Conservation (phyloP, 495 filamentous ascomycete genomes). For the Immersiella caudata region DNA sequence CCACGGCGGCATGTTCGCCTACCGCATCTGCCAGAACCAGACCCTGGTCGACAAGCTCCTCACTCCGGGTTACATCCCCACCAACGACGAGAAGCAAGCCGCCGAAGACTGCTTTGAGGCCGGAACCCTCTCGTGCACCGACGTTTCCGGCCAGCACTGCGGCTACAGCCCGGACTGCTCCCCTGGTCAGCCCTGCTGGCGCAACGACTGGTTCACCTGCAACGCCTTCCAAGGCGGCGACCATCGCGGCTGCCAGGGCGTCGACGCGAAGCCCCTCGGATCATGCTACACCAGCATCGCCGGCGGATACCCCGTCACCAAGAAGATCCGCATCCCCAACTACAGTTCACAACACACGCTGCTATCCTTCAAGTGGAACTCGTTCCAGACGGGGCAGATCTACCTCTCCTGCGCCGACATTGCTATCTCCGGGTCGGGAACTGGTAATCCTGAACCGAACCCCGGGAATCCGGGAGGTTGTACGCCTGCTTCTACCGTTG, state of each 20-base stretch:
- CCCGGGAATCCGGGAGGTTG: conserved; percentile 50
- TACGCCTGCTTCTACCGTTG: conserved; percentile 50
- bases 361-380: conserved; percentile 60
- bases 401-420: conserved; percentile 61
- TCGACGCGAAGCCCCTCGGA: conserved; percentile 49
- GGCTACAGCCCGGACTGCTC: conserved; percentile 57
- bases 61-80: conserved; percentile 53
- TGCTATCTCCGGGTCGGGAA: conserved; percentile 39
- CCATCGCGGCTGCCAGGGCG: conserved; percentile 51
- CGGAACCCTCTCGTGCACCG: conserved; percentile 53
- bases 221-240: conserved; percentile 44
- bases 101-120: conserved; percentile 58
- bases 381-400: conserved; percentile 58
- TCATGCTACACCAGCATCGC: conserved; percentile 57
- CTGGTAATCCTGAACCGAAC: conserved; percentile 49
- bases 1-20: conserved; percentile 63
- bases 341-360: conserved; percentile 53
- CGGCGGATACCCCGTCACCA: conserved; percentile 58
- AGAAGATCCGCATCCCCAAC: conserved; percentile 56
- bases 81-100: conserved; percentile 56
- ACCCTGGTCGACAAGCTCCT: conserved; percentile 55
- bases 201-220: conserved; percentile 63
- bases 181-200: conserved; percentile 49
- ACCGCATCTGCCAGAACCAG: conserved; percentile 59
- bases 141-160: conserved; percentile 56